Evolutionary conservation across 169 alveolate species (phyloP).

Genomic region (Eimeria falciformis): DNA sequence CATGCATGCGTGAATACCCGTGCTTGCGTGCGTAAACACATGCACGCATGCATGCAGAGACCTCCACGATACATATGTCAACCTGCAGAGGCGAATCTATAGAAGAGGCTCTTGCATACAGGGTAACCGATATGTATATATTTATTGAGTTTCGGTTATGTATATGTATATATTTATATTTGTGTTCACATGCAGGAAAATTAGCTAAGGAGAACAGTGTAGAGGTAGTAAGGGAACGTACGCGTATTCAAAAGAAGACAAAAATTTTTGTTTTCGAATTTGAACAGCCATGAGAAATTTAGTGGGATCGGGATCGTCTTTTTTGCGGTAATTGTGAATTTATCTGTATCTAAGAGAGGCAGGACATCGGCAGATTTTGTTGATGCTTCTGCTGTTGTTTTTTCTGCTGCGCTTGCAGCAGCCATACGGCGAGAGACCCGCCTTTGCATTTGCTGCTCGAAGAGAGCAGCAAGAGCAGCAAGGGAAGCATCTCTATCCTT

Average conservation of each 20-base stretch:
- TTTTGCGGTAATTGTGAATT: neutral
- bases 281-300: slow-evolving; percentile 11
- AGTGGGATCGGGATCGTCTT: neutral
- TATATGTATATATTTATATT: too few relatives aligned
- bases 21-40: too few relatives aligned
- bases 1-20: too few relatives aligned
- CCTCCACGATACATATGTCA: neutral
- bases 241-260: slow-evolving; percentile 2
- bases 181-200: slow-evolving; percentile 12
- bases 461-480: neutral
- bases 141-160: too few relatives aligned
- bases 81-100: neutral
- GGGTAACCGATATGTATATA: too few relatives aligned
- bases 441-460: slow-evolving; percentile 23
- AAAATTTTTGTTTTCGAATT: neutral
- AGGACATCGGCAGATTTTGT: too few relatives aligned
- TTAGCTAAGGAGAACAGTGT: neutral
- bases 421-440: slow-evolving; percentile 10
- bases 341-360: neutral
- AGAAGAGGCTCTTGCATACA: neutral
- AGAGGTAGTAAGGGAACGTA: neutral
- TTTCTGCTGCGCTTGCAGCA: neutral
- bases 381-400: neutral
- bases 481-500: neutral
- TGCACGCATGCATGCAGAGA: too few relatives aligned